These are phyloP conservation scores for Chaetomiaceae sp. DNA, from an alignment of 2,329 filamentous ascomycete genomes.

Conservation along the genomic window DNA sequence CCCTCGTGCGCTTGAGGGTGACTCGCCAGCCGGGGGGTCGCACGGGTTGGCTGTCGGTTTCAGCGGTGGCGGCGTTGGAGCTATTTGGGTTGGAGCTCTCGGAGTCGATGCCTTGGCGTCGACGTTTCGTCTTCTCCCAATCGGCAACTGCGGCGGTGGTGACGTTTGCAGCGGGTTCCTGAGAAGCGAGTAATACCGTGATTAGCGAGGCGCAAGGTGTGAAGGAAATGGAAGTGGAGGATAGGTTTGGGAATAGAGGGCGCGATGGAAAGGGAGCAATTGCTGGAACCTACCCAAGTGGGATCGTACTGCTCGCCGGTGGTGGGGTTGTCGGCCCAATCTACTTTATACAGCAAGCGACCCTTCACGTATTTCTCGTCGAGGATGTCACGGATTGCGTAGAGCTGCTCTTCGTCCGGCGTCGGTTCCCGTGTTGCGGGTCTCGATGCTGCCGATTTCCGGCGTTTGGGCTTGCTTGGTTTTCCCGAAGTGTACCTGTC, in stretches of 20 bases:
- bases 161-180: conserved; percentile 29
- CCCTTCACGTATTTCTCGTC: conserved; percentile 32
- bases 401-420: conserved; percentile 22
- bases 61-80: neutral
- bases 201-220: too few relatives aligned
- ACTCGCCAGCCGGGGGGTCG: conserved; percentile 11
- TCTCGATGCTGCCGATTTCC: conserved; percentile 1
- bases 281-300: conserved; percentile 46
- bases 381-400: conserved; percentile 33
- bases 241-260: neutral
- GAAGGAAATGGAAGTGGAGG: too few relatives aligned
- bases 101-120: neutral
- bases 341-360: conserved; percentile 44
- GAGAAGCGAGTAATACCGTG: neutral
- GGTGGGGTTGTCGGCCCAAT: conserved; percentile 50
- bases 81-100: neutral
- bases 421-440: neutral
- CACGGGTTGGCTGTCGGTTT: conserved; percentile 13
- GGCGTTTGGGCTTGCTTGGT: conserved; percentile 10
- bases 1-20: conserved; percentile 11
- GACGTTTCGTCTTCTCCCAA: conserved; percentile 28
- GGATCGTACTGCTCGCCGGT: conserved; percentile 45
- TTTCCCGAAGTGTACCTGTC: neutral
- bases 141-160: conserved; percentile 26
- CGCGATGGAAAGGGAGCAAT: neutral